Conservation (phyloP, 2,329 filamentous ascomycete genomes). For the Fusarium clavum region DNA sequence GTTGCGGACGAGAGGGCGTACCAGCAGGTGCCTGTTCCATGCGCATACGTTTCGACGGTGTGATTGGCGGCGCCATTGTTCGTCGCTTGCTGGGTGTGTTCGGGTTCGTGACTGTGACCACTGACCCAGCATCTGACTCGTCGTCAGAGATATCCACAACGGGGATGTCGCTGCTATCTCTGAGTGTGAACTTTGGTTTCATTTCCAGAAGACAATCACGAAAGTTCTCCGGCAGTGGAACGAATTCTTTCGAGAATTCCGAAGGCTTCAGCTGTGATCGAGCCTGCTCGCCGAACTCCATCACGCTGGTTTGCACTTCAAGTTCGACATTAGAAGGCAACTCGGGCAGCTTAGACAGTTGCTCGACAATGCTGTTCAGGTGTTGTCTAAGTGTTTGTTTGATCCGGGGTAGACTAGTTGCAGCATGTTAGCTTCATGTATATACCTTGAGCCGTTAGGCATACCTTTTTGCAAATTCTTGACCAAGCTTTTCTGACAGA, state of each 20-base stretch:
- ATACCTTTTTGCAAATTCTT: conserved; percentile 65
- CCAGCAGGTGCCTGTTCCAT: conserved; percentile 32
- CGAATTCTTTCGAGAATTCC: conserved; percentile 59
- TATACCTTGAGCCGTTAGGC: conserved; percentile 10
- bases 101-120: conserved; percentile 31
- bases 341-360: conserved; percentile 72
- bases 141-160: conserved; percentile 56
- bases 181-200: conserved; percentile 61
- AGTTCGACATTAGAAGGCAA: conserved; percentile 75
- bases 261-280: conserved; percentile 61
- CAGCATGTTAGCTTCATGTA: conserved; percentile 19
- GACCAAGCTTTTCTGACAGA: conserved; percentile 64
- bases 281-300: conserved; percentile 64
- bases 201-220: conserved; percentile 58
- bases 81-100: conserved; percentile 49
- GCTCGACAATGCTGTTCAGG: conserved; percentile 62
- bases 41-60: conserved; percentile 52
- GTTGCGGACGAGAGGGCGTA: conserved; percentile 28
- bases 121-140: conserved; percentile 52
- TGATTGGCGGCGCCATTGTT: conserved; percentile 43
- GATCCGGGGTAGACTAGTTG: conserved; percentile 62
- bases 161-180: conserved; percentile 51
- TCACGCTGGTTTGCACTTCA: conserved; percentile 70
- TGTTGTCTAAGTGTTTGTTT: conserved; percentile 63
- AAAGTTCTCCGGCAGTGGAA: conserved; percentile 63